Percentiles rank a stretch among this genome's conserved stretches.
These are phyloP conservation scores for Arabis alpina DNA, from an alignment of 345 rosid species.

Conservation along the genomic window DNA sequence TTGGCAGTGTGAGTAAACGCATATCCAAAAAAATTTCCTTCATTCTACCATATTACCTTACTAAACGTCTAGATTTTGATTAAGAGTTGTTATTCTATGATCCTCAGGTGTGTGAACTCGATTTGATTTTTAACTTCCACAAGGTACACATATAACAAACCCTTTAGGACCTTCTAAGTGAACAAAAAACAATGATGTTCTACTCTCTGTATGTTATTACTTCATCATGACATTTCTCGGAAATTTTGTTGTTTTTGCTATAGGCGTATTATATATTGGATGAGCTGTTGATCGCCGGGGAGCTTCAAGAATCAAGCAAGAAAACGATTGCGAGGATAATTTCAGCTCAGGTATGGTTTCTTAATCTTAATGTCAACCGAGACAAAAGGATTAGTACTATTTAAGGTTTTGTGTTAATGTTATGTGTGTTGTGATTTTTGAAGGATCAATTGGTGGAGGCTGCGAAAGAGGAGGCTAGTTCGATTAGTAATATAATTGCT, in stretches of 20 bases:
- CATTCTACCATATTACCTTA: not conserved
- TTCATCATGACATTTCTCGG: not conserved
- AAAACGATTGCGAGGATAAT: conserved; percentile 86
- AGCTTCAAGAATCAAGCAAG: conserved; percentile 98
- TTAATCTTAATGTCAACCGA: not conserved
- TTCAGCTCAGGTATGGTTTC: conserved; percentile 75
- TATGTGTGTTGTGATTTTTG: conserved; percentile 24
- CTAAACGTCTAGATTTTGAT: conserved; percentile 5
- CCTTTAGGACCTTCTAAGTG: conserved; percentile 5
- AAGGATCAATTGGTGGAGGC: conserved; percentile 97
- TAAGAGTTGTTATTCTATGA: conserved; percentile 15
- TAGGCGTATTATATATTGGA: conserved; percentile 95
- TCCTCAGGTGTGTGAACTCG: conserved; percentile 92
- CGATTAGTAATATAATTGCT: conserved; percentile 90
- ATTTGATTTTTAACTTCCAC: conserved; percentile 94
- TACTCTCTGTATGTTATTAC: not conserved
- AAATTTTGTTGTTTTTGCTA: conserved; percentile 23
- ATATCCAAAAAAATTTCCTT: not conserved
- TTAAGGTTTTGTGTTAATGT: not conserved
- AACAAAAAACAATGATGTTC: not conserved
- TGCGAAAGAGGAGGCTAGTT: conserved; percentile 90
- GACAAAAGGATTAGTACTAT: not conserved
- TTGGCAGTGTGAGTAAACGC: conserved; percentile 86
- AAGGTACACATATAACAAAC: conserved; percentile 56
- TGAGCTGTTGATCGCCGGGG: conserved; percentile 93